A percentile compares a stretch with the other conserved stretches of the same genome.
Evolutionary conservation across 140 eudicot species (phyloP).

Genomic region (Erigeron philadelphicus): DNA sequence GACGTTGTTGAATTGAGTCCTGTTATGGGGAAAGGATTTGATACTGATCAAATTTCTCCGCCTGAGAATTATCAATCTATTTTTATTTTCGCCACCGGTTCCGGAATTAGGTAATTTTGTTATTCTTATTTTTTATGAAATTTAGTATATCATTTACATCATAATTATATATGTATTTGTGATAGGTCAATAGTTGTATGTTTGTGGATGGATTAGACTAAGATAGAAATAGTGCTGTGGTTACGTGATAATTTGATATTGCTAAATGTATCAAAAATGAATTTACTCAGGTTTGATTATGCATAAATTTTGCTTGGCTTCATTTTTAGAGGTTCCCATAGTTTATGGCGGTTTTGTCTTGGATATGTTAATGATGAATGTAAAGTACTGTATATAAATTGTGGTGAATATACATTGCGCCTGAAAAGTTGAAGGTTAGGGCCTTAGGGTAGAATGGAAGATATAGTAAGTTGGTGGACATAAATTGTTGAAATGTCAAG

Average conservation of each 20-base stretch:
- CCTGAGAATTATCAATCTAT: constrained; percentile 58
- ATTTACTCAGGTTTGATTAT: too few species aligned
- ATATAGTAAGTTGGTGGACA: too few species aligned
- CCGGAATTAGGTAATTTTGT: constrained; percentile 72
- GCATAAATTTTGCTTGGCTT: neutral
- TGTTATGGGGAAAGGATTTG: constrained; percentile 78
- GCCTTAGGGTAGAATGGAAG: neutral
- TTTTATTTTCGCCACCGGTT: constrained; percentile 83
- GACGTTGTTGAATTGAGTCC: constrained; percentile 73
- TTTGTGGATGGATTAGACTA: neutral
- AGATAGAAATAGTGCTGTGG: too few species aligned
- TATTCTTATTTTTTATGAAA: neutral
- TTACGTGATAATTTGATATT: too few species aligned
- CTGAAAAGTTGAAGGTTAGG: neutral
- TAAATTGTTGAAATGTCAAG: too few species aligned
- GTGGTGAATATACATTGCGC: neutral
- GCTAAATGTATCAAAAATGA: too few species aligned
- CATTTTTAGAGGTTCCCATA: neutral
- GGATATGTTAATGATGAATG: too few species aligned
- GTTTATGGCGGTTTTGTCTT: too few species aligned
- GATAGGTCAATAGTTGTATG: neutral
- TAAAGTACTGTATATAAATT: too few species aligned
- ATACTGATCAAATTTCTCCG: constrained; percentile 48
- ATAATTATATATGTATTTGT: too few species aligned
- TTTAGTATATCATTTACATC: neutral